Evolutionary conservation across 345 rosid species (phyloP).

Genomic region (Xanthoceras sorbifolium): DNA sequence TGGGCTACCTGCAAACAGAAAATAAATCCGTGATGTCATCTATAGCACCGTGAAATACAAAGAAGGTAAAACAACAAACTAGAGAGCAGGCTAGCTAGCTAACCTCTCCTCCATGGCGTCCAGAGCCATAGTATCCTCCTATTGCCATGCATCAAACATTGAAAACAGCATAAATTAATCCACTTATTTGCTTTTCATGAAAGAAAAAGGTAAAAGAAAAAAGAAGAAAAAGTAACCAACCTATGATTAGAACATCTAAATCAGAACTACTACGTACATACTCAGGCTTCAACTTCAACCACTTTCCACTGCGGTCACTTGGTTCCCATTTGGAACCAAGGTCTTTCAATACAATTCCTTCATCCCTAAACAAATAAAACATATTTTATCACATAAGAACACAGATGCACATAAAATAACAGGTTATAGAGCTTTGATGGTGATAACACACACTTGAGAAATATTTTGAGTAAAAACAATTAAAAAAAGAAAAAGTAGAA

Average conservation of each 20-base stretch:
- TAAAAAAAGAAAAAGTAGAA: neutral
- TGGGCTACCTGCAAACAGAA: constrained; percentile 71
- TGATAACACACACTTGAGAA: neutral
- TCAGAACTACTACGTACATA: constrained; percentile 85
- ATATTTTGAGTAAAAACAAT: neutral
- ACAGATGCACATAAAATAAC: neutral
- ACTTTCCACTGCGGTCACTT: constrained; percentile 94
- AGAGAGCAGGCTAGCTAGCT: constrained; percentile 22
- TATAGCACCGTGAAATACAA: neutral
- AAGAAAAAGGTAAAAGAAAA: neutral
- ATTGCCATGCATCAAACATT: constrained; percentile 22
- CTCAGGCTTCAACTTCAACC: constrained; percentile 96
- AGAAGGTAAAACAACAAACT: neutral
- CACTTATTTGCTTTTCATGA: constrained; percentile 17
- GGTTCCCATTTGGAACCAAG: constrained; percentile 97
- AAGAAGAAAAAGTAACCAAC: constrained; percentile 39
- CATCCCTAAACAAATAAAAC: constrained; percentile 54
- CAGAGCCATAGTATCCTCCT: constrained; percentile 99
- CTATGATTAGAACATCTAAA: constrained; percentile 90
- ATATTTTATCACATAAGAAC: neutral
- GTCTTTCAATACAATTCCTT: constrained; percentile 88
- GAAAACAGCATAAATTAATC: constrained; percentile 6
- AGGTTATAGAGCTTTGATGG: neutral
- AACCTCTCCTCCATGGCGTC: constrained; percentile 95
- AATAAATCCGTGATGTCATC: neutral